Evolutionary conservation across 495 filamentous ascomycete species (phyloP).

Genomic region (Daldinia caldariorum): DNA sequence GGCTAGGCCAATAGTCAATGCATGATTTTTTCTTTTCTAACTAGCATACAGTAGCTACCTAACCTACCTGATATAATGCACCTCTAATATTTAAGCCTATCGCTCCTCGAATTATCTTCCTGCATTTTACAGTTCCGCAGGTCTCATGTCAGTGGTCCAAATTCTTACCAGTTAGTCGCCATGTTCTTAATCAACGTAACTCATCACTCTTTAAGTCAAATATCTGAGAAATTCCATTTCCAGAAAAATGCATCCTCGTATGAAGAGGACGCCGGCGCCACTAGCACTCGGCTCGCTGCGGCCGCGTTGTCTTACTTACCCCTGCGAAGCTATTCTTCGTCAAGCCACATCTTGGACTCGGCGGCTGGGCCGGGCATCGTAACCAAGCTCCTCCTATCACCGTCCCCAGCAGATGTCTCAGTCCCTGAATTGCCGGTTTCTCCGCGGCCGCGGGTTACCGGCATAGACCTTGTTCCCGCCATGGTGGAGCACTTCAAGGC

Average conservation of each 20-base stretch:
- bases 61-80: no score
- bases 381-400: conserved; percentile 34
- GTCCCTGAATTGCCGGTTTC: conserved; percentile 34
- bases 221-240: conserved; percentile 3
- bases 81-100: no score
- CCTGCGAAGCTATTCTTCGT: conserved; percentile 34
- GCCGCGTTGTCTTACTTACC: conserved; percentile 35
- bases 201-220: not conserved
- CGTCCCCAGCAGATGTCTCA: conserved; percentile 24
- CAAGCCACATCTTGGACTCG: conserved; percentile 41
- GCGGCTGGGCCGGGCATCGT: conserved; percentile 40
- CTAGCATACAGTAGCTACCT: no score
- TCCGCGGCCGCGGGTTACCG: conserved; percentile 34
- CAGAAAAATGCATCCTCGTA: conserved; percentile 27
- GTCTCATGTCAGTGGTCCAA: not conserved
- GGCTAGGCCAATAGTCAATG: no score
- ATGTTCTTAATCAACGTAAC: not conserved
- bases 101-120: not conserved
- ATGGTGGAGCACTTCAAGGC: conserved; percentile 37
- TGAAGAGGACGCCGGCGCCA: conserved; percentile 31
- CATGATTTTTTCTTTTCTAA: no score
- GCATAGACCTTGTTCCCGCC: conserved; percentile 32
- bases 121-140: not conserved
- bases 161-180: not conserved
- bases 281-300: conserved; percentile 31